These are phyloP conservation scores for Lipomyces orientalis DNA, from an alignment of 805 yeast species.

Conservation along the genomic window DNA sequence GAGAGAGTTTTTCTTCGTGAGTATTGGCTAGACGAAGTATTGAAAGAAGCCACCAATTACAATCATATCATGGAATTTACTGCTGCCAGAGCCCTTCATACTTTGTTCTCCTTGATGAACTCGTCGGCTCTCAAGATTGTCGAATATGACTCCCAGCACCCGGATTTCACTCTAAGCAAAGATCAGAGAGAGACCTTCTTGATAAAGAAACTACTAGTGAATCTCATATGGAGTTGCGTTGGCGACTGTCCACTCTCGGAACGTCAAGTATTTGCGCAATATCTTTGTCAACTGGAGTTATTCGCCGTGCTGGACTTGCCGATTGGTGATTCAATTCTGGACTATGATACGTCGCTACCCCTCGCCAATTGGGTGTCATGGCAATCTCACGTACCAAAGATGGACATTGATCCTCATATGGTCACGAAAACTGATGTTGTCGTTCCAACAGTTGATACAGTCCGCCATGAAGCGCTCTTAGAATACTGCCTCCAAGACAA, in stretches of 20 bases:
- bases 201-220: conserved; percentile 39
- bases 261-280: conserved; percentile 49
- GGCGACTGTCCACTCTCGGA: conserved; percentile 58
- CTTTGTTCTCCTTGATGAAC: conserved; percentile 51
- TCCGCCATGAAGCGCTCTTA: conserved; percentile 66
- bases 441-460: conserved; percentile 80
- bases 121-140: conserved; percentile 47
- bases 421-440: conserved; percentile 67
- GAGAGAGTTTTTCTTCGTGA: conserved; percentile 10
- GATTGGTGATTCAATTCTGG: conserved; percentile 44
- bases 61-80: conserved; percentile 62
- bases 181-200: conserved; percentile 43
- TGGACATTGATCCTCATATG: conserved; percentile 62
- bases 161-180: conserved; percentile 37
- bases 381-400: conserved; percentile 49
- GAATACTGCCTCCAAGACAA: conserved; percentile 61
- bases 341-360: conserved; percentile 54
- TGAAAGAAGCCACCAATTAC: conserved; percentile 43
- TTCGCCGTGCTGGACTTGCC: conserved; percentile 38
- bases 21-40: conserved; percentile 37
- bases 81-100: conserved; percentile 47
- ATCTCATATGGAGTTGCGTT: conserved; percentile 66
- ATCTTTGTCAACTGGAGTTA: conserved; percentile 39
- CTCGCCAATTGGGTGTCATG: conserved; percentile 56
- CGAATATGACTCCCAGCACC: conserved; percentile 37